Percentiles rank a stretch among this genome's conserved stretches.
Evolutionary conservation across 2,329 filamentous ascomycete species (phyloP).

Genomic region (Beauveria australis): DNA sequence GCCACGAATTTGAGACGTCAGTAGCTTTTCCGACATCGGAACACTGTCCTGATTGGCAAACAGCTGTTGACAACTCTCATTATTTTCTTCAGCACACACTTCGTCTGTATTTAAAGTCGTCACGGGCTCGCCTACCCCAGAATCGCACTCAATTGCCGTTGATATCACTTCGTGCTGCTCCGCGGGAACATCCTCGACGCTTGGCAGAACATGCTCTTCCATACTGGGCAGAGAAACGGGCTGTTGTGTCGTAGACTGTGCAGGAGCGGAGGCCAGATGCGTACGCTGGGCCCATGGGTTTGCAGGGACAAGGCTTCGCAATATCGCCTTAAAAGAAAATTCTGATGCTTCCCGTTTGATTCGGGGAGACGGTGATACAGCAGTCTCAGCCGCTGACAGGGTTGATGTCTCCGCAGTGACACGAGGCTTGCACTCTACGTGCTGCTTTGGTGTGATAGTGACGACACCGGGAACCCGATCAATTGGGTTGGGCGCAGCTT

Average conservation of each 20-base stretch:
- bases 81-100: not conserved
- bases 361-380: not conserved
- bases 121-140: not conserved
- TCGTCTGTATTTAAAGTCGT: too few species aligned
- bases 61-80: not conserved
- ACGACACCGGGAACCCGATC: not conserved
- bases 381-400: conserved; percentile 17
- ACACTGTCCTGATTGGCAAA: not conserved
- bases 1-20: not conserved
- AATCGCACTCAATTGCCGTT: not conserved
- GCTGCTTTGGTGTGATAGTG: not conserved
- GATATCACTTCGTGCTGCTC: not conserved
- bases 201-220: not conserved
- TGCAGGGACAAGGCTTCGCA: conserved; percentile 18
- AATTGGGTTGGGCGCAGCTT: not conserved
- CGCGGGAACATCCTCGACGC: not conserved
- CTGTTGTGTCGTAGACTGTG: not conserved
- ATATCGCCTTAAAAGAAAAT: conserved; percentile 17
- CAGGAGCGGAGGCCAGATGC: conserved; percentile 6
- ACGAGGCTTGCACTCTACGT: not conserved
- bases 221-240: not conserved
- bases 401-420: conserved; percentile 19
- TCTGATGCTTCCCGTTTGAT: conserved; percentile 7
- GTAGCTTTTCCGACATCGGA: not conserved
- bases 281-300: conserved; percentile 19